Evolutionary conservation across 2,329 filamentous ascomycete genomes (phyloP).

Genomic region (Penicillium sp.): DNA sequence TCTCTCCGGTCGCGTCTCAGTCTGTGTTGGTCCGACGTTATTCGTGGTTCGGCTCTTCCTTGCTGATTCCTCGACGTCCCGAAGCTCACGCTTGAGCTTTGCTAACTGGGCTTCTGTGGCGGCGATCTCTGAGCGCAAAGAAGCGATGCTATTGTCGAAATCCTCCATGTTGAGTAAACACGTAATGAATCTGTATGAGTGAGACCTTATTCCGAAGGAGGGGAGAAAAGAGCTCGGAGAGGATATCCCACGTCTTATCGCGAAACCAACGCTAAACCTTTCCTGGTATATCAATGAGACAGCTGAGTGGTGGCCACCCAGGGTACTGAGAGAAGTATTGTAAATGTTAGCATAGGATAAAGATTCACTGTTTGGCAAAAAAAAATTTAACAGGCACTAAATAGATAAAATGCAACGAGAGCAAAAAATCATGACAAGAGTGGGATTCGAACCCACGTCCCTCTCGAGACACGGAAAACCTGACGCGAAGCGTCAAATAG

Average conservation of each 20-base stretch:
- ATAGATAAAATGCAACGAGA: too few species aligned
- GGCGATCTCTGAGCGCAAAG: conserved; percentile 42
- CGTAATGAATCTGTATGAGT: not conserved
- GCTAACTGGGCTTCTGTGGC: conserved; percentile 43
- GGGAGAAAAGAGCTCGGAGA: not conserved
- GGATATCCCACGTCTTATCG: conserved; percentile 6
- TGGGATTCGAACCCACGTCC: not conserved
- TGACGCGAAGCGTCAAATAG: too few species aligned
- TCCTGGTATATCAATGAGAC: not conserved
- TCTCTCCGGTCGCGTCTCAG: conserved; percentile 7
- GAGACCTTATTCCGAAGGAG: not conserved
- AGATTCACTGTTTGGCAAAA: too few species aligned
- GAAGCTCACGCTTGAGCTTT: conserved; percentile 42
- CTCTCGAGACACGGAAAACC: not conserved
- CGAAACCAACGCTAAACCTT: conserved; percentile 7
- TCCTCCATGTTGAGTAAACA: conserved; percentile 23
- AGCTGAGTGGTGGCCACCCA: not conserved
- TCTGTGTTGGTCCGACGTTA: conserved; percentile 3
- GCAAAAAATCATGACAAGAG: not conserved
- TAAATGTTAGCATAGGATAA: too few species aligned
- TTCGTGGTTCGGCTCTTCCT: conserved; percentile 20
- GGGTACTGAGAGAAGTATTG: too few species aligned
- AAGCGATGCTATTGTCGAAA: conserved; percentile 35
- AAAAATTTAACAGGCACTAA: too few species aligned
- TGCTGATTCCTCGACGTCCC: conserved; percentile 35